phyloP scores from a whole-genome alignment of 768 basidiomycete genomes.

The Suillus discolor region DNA sequence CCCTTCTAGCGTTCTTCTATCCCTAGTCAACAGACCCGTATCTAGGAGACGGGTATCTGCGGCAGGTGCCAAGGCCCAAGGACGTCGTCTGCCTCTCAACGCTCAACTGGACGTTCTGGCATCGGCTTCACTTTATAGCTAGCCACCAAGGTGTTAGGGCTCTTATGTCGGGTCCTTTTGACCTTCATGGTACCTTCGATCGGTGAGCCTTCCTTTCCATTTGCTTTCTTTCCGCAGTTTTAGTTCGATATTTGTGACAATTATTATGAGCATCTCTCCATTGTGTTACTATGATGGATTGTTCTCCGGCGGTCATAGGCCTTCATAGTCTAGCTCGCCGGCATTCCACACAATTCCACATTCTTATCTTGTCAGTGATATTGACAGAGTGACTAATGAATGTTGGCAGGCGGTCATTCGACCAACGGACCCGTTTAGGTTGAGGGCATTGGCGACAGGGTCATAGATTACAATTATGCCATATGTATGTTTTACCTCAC shows the following conservation, averaged over 20 bases:
- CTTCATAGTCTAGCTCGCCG: background rate
- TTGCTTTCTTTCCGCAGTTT: background rate
- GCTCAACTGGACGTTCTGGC: too few relatives aligned
- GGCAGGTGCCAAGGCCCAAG: too few relatives aligned
- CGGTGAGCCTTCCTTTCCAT: background rate
- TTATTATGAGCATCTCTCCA: background rate
- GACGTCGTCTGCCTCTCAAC: too few relatives aligned
- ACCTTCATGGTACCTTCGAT: background rate
- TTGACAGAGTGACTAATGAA: slow-evolving; percentile 14
- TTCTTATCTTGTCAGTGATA: background rate
- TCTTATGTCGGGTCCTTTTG: background rate
- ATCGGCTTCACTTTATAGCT: too few relatives aligned
- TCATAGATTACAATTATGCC: slow-evolving; percentile 48
- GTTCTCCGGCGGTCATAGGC: background rate
- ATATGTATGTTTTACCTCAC: slow-evolving; percentile 30
- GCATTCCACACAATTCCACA: background rate
- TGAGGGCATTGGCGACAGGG: slow-evolving; percentile 44
- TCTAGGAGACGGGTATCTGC: too few relatives aligned
- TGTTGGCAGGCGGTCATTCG: slow-evolving; percentile 51
- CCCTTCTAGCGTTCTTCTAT: too few relatives aligned
- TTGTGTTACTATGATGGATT: background rate
- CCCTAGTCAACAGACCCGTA: too few relatives aligned
- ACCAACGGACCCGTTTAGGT: slow-evolving; percentile 56
- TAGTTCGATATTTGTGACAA: background rate
- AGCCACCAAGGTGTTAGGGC: too few relatives aligned